Conservation (phyloP, 2,329 filamentous ascomycete species). For the Coccinonectria pachysandricola region DNA sequence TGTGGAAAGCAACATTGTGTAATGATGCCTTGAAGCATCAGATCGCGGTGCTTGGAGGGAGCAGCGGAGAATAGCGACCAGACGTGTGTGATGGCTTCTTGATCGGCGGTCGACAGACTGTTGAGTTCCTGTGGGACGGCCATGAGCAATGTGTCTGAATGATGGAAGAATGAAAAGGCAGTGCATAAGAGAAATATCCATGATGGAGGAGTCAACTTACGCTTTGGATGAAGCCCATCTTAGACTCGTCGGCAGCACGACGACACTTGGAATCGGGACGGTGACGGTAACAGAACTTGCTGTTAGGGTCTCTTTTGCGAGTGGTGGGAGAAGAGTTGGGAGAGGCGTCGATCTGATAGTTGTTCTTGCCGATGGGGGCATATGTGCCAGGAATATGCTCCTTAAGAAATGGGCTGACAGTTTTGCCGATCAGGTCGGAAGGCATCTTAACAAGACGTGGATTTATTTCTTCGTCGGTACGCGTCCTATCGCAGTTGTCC, state of each 20-base stretch:
- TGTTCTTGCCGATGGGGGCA: constrained; percentile 60
- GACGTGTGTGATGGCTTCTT: constrained; percentile 92
- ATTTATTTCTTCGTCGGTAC: constrained; percentile 38
- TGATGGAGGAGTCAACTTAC: constrained; percentile 35
- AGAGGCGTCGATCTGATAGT: constrained; percentile 17
- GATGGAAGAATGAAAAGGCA: too few relatives aligned
- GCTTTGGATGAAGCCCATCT: constrained; percentile 89
- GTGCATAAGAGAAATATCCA: too few relatives aligned
- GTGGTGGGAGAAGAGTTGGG: constrained; percentile 13
- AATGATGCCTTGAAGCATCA: constrained; percentile 94
- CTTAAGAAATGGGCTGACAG: constrained; percentile 77
- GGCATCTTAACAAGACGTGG: constrained; percentile 47
- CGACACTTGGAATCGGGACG: constrained; percentile 89
- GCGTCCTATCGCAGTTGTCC: constrained; percentile 41
- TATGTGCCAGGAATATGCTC: constrained; percentile 87
- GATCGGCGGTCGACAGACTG: constrained; percentile 69
- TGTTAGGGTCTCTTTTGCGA: constrained; percentile 53
- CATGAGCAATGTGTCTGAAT: too few relatives aligned
- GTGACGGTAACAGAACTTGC: constrained; percentile 93
- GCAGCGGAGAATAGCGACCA: constrained; percentile 98
- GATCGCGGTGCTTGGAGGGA: constrained; percentile 81
- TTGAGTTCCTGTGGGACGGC: constrained; percentile 57
- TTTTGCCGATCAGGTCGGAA: constrained; percentile 60
- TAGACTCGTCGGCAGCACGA: constrained; percentile 83
- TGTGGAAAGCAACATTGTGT: constrained; percentile 97